Conservation (phyloP, 1,139 yeast genomes). For the Yamadazyma conglobata region DNA sequence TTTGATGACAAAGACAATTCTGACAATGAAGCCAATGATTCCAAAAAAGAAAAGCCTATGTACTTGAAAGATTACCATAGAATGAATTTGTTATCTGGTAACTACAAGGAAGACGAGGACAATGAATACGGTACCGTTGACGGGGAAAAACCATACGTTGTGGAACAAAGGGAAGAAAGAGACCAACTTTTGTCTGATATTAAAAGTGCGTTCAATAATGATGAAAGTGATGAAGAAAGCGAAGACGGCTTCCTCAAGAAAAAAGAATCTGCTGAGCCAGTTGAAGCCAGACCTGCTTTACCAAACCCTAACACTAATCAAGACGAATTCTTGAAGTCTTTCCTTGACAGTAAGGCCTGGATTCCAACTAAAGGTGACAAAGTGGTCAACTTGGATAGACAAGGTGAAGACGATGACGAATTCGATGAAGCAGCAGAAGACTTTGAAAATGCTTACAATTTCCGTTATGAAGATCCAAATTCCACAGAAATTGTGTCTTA, state of each 20-base stretch:
- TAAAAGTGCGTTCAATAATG: slow-evolving; percentile 57
- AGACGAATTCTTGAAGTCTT: slow-evolving; percentile 68
- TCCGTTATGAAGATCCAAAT: slow-evolving; percentile 89
- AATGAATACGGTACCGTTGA: slow-evolving; percentile 43
- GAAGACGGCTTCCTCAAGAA: slow-evolving; percentile 54
- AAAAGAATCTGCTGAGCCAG: slow-evolving; percentile 10
- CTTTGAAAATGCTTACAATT: slow-evolving; percentile 90
- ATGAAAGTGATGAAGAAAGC: slow-evolving; percentile 47
- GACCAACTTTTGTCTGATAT: slow-evolving; percentile 71
- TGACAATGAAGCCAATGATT: slow-evolving; percentile 19
- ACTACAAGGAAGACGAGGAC: slow-evolving; percentile 39
- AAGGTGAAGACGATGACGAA: slow-evolving; percentile 68
- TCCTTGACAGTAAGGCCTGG: slow-evolving; percentile 82
- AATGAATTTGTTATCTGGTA: slow-evolving; percentile 66
- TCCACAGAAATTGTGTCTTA: slow-evolving; percentile 92
- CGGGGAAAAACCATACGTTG: slow-evolving; percentile 65
- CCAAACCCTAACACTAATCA: slow-evolving; percentile 72
- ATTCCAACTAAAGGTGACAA: slow-evolving; percentile 62
- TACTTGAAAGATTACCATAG: slow-evolving; percentile 92
- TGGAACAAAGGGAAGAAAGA: slow-evolving; percentile 75
- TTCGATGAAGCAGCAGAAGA: slow-evolving; percentile 90
- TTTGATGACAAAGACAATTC: slow-evolving; percentile 66
- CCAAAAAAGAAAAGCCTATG: slow-evolving; percentile 66
- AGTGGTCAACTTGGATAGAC: slow-evolving; percentile 51
- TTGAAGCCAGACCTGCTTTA: slow-evolving; percentile 24